These are phyloP conservation scores for Microbotryum lychnidis-dioicae DNA, from an alignment of 1,284 basidiomycete genomes.

Conservation along the genomic window DNA sequence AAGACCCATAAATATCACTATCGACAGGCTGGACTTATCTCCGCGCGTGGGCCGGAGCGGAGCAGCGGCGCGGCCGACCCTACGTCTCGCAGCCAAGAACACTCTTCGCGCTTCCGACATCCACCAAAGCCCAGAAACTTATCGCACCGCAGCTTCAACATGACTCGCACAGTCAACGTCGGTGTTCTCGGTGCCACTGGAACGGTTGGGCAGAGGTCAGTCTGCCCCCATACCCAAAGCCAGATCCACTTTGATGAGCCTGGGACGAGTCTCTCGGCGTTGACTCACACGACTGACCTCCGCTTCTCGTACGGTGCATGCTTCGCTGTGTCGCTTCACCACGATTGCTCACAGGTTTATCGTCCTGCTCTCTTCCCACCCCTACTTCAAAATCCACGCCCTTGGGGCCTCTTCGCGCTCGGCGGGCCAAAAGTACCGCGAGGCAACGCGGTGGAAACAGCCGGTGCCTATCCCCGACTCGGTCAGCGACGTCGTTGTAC, in stretches of 20 bases:
- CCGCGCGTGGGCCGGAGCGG: too few species aligned
- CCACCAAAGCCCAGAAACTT: too few species aligned
- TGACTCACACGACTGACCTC: too few species aligned
- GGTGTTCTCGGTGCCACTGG: conserved; percentile 91
- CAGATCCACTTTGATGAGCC: too few species aligned
- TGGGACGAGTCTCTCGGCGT: background rate
- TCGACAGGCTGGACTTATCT: too few species aligned
- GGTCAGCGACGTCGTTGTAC: conserved; percentile 63
- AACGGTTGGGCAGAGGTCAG: conserved; percentile 74
- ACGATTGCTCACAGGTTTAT: conserved; percentile 57
- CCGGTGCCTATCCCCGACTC: conserved; percentile 60
- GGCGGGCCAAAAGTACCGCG: conserved; percentile 72
- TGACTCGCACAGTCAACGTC: conserved; percentile 54
- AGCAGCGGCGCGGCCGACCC: too few species aligned
- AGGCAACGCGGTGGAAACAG: conserved; percentile 88
- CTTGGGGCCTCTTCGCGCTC: conserved; percentile 86
- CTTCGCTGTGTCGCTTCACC: conserved; percentile 10
- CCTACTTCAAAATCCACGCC: conserved; percentile 79
- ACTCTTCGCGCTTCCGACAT: too few species aligned
- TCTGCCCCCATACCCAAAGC: background rate
- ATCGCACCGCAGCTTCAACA: too few species aligned
- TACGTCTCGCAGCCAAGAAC: too few species aligned
- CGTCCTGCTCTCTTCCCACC: conserved; percentile 75
- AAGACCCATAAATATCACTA: too few species aligned
- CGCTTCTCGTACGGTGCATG: background rate